Percentiles rank a stretch among this genome's conserved stretches.
Conservation (phyloP, 2,329 filamentous ascomycete species). For the Beauveria brongniartii region DNA sequence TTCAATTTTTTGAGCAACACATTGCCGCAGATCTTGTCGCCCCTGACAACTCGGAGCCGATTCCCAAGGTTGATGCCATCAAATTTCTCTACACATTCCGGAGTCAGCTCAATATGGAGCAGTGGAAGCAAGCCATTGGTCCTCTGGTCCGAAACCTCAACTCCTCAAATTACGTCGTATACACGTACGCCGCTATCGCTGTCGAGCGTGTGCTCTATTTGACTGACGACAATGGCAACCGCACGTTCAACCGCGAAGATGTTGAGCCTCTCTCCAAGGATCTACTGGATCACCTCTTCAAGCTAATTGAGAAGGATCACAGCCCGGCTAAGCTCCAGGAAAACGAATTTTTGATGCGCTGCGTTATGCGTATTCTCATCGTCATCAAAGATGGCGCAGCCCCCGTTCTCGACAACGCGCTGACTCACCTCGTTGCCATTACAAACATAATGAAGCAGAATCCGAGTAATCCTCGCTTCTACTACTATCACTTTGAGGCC, state of each 20-base stretch:
- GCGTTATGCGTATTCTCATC: constrained; percentile 94
- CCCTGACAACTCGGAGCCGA: constrained; percentile 62
- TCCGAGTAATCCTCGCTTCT: constrained; percentile 94
- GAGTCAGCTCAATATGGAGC: constrained; percentile 82
- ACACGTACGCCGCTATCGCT: constrained; percentile 93
- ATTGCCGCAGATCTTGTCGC: constrained; percentile 81
- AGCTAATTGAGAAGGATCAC: constrained; percentile 75
- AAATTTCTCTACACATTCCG: constrained; percentile 97
- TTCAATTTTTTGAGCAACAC: constrained; percentile 91
- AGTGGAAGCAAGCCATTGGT: constrained; percentile 85
- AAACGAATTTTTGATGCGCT: constrained; percentile 98
- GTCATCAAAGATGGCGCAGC: constrained; percentile 79
- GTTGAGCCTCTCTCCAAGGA: constrained; percentile 79
- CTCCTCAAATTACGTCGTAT: constrained; percentile 89
- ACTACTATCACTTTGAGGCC: constrained; percentile 97
- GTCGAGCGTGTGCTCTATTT: constrained; percentile 90
- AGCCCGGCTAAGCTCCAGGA: constrained; percentile 92
- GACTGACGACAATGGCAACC: constrained; percentile 63
- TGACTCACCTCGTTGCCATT: constrained; percentile 79
- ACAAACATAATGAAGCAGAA: constrained; percentile 89
- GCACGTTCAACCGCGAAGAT: constrained; percentile 71
- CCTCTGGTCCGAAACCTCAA: constrained; percentile 86
- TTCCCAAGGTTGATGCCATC: constrained; percentile 94
- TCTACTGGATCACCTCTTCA: constrained; percentile 82
- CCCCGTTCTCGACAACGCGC: constrained; percentile 66